A percentile compares a stretch with the other conserved stretches of the same genome.
phyloP scores from a whole-genome alignment of 305 asterid genomes.

The Solanum hybrid region DNA sequence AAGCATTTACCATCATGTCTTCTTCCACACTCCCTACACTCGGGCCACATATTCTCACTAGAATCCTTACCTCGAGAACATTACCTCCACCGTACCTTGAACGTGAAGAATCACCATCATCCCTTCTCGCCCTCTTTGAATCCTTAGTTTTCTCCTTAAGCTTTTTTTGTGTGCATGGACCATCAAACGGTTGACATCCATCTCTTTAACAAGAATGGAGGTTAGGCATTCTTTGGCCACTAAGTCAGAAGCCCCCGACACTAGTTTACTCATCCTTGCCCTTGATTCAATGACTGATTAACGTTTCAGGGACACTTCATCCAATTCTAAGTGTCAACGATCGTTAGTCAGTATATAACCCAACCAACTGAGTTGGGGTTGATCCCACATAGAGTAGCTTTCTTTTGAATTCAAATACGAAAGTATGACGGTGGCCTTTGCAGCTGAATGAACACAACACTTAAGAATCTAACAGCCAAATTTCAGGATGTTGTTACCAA shows the following conservation, averaged over 20 bases:
- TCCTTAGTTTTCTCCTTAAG: not conserved
- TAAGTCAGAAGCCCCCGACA: not conserved
- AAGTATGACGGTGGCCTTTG: not conserved
- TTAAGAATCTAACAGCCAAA: not conserved
- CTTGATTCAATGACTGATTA: not conserved
- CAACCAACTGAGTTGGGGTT: too few species aligned
- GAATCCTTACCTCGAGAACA: too few species aligned
- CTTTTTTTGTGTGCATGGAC: not conserved
- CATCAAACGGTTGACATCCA: not conserved
- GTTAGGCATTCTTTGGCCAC: not conserved
- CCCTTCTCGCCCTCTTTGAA: not conserved
- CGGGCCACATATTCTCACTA: too few species aligned
- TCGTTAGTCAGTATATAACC: too few species aligned
- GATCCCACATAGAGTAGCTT: not conserved
- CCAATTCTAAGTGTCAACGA: too few species aligned
- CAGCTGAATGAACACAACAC: not conserved
- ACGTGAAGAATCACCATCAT: too few species aligned
- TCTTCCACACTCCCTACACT: too few species aligned
- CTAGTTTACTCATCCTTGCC: not conserved
- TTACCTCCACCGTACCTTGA: too few species aligned
- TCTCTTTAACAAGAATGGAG: not conserved
- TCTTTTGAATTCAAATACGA: not conserved
- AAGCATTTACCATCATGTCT: too few species aligned
- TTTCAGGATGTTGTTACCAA: not conserved
- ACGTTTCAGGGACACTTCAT: too few species aligned